Evolutionary conservation across 306 rosid genomes (phyloP).

Genomic region (Urtica urens): DNA sequence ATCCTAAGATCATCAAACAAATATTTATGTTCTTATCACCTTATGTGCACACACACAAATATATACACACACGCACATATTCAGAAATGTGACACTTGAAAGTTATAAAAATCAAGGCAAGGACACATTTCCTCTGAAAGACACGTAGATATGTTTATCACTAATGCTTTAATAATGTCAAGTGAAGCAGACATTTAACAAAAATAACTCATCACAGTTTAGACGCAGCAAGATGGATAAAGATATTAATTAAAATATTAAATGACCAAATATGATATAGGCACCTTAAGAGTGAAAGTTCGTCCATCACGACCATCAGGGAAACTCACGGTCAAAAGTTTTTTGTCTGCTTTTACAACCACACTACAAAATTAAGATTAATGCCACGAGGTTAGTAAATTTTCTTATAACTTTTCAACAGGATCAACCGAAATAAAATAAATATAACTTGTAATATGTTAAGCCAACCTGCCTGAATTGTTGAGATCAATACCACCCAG

Average conservation of each 20-base stretch:
- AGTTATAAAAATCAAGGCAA: too few relatives aligned
- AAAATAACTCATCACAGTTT: background rate
- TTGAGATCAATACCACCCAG: constrained; percentile 99
- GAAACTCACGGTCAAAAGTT: constrained; percentile 85
- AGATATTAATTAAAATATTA: background rate
- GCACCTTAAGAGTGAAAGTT: constrained; percentile 92
- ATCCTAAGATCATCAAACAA: too few relatives aligned
- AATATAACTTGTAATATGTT: constrained; percentile 21
- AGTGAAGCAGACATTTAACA: background rate
- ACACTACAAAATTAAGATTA: constrained; percentile 50
- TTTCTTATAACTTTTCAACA: constrained; percentile 12
- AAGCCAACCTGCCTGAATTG: constrained; percentile 99
- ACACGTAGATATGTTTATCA: too few relatives aligned
- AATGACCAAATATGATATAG: constrained; percentile 2
- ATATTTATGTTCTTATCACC: too few relatives aligned
- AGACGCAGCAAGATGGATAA: too few relatives aligned
- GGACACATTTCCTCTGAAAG: too few relatives aligned
- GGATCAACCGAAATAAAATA: constrained; percentile 7
- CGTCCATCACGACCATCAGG: constrained; percentile 97
- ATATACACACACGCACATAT: too few relatives aligned
- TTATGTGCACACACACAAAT: too few relatives aligned
- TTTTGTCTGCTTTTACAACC: constrained; percentile 82
- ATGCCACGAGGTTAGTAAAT: constrained; percentile 24
- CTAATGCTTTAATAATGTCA: background rate
- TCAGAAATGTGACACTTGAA: too few relatives aligned